A percentile compares a stretch with the other conserved stretches of the same genome.
phyloP scores from a whole-genome alignment of 2,329 filamentous ascomycete species.

The Tolypocladium paradoxum region DNA sequence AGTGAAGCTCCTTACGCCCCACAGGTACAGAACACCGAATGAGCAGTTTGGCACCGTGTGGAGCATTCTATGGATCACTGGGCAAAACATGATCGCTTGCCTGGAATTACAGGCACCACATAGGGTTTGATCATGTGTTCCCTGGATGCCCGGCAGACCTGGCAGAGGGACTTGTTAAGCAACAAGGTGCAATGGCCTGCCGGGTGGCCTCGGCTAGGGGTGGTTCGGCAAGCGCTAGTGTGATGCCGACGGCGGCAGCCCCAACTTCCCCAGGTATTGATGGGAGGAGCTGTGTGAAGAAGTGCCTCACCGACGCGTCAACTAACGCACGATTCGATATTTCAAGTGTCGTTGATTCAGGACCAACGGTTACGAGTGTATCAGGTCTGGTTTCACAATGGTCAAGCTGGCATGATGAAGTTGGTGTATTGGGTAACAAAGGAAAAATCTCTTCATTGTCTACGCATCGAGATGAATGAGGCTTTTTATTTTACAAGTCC shows the following conservation, averaged over 20 bases:
- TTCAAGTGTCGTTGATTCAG: not conserved
- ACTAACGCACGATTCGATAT: not conserved
- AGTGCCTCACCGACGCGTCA: not conserved
- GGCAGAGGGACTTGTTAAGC: not conserved
- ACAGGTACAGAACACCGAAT: not conserved
- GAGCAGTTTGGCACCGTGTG: conserved; percentile 23
- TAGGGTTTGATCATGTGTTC: conserved; percentile 1
- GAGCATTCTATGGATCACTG: conserved; percentile 6
- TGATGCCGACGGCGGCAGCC: not conserved
- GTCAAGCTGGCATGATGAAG: not conserved
- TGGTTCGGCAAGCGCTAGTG: not conserved
- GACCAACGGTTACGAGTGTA: not conserved
- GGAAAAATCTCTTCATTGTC: conserved; percentile 18
- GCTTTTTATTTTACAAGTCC: conserved; percentile 33
- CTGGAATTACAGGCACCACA: conserved; percentile 15
- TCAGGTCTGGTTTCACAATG: not conserved
- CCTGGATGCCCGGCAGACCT: not conserved
- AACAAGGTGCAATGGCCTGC: not conserved
- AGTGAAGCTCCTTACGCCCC: conserved; percentile 1
- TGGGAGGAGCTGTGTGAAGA: not conserved
- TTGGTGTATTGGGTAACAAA: conserved; percentile 9
- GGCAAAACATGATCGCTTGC: conserved; percentile 10
- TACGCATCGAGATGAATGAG: conserved; percentile 28
- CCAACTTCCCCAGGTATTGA: not conserved
- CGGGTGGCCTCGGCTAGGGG: not conserved